Evolutionary conservation across 108 stramenopile species (phyloP).

Genomic region (Cyclostephanos invisitatus): DNA sequence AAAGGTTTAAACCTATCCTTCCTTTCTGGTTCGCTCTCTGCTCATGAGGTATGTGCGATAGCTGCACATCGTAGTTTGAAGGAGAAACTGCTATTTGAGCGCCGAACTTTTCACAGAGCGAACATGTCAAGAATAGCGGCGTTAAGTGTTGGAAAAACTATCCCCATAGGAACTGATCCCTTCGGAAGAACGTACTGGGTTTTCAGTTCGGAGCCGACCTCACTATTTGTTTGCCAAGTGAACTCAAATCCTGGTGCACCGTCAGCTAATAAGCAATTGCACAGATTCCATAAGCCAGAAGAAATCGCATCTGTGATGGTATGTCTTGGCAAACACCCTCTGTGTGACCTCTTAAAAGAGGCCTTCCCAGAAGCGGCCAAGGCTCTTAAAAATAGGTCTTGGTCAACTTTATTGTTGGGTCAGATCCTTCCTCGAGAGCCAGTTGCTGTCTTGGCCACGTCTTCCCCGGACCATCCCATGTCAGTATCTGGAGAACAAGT

Average conservation of each 20-base stretch:
- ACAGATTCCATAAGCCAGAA: constrained; percentile 65
- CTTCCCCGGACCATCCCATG: constrained; percentile 24
- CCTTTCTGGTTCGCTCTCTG: constrained; percentile 73
- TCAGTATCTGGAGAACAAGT: constrained; percentile 21
- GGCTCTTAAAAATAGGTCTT: constrained; percentile 53
- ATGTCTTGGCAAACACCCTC: constrained; percentile 64
- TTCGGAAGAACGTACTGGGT: constrained; percentile 79
- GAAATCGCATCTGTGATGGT: constrained; percentile 80
- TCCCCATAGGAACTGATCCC: constrained; percentile 67
- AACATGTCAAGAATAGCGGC: constrained; percentile 62
- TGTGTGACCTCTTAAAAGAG: constrained; percentile 60
- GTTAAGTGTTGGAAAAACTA: constrained; percentile 71
- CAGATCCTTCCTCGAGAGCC: constrained; percentile 34
- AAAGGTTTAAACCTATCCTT: constrained; percentile 60
- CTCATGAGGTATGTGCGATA: constrained; percentile 86
- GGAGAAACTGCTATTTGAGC: constrained; percentile 54
- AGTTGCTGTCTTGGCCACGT: constrained; percentile 7
- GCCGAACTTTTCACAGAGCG: constrained; percentile 46
- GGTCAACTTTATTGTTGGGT: constrained; percentile 61
- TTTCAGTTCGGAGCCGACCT: constrained; percentile 60
- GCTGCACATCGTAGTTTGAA: constrained; percentile 78
- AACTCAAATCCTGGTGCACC: neutral
- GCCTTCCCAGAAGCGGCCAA: constrained; percentile 56
- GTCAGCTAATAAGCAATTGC: constrained; percentile 43
- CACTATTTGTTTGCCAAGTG: constrained; percentile 64